Conservation (phyloP, 164 flowering plant genomes). For the Aristolochia contorta region DNA sequence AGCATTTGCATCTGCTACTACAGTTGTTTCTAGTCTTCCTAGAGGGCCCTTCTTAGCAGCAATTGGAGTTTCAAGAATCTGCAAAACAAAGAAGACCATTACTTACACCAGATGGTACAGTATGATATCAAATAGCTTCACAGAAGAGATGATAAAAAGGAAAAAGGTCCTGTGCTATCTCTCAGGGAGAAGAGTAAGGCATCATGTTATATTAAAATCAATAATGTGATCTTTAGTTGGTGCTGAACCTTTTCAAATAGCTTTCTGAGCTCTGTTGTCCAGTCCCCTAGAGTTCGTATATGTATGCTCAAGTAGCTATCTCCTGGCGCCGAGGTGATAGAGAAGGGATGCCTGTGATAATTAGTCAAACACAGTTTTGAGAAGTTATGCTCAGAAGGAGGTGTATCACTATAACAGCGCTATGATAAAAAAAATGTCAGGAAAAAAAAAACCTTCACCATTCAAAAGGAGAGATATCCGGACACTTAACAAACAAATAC, state of each 20-base stretch:
- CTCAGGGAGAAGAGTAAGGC: background rate
- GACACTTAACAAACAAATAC: slow-evolving; percentile 91
- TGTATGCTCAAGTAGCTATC: slow-evolving; percentile 84
- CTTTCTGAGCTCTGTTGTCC: slow-evolving; percentile 66
- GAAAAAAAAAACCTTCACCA: slow-evolving; percentile 34
- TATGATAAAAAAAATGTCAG: background rate
- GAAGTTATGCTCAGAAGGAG: background rate
- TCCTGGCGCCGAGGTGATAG: slow-evolving; percentile 95
- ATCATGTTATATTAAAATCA: background rate
- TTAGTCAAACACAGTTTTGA: background rate
- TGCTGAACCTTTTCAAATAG: slow-evolving; percentile 50
- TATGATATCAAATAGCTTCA: background rate
- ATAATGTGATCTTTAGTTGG: background rate
- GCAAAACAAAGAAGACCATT: slow-evolving; percentile 6
- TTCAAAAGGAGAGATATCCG: slow-evolving; percentile 69
- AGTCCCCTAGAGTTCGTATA: slow-evolving; percentile 75
- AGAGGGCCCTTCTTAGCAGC: slow-evolving; percentile 32
- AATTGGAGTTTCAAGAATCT: slow-evolving; percentile 53
- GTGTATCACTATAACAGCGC: background rate
- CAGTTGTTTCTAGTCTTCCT: slow-evolving; percentile 52
- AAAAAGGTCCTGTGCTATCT: too few relatives aligned
- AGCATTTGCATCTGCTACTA: slow-evolving; percentile 20
- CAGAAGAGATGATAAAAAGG: too few relatives aligned
- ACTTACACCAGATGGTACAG: background rate
- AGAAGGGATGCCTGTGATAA: slow-evolving; percentile 82